phyloP scores from a whole-genome alignment of 371 early-diverging fungal genomes.

The Mucor irregularis region DNA sequence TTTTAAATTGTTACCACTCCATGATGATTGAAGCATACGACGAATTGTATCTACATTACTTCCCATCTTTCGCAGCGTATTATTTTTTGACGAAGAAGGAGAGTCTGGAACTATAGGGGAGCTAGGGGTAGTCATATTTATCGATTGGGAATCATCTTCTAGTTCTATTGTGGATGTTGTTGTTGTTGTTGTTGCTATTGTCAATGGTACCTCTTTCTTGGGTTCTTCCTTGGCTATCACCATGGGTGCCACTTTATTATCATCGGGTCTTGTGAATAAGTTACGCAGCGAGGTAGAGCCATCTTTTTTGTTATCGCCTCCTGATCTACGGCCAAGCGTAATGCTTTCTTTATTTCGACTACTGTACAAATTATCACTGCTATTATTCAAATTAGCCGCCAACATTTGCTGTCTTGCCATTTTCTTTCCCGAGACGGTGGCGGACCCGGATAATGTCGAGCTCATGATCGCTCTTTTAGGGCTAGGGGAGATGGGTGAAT shows the following conservation, averaged over 20 bases:
- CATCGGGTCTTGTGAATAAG: conserved; percentile 2
- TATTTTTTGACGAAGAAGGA: conserved; percentile 15
- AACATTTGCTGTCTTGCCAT: conserved; percentile 1
- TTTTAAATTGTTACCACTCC: conserved; percentile 29
- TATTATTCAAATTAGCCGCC: not conserved
- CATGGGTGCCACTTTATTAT: not conserved
- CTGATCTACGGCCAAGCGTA: conserved; percentile 6
- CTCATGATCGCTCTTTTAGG: conserved; percentile 13
- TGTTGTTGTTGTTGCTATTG: not conserved
- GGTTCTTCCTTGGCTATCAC: not conserved
- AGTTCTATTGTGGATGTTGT: not conserved
- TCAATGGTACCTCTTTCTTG: not conserved
- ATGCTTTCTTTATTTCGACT: conserved; percentile 1
- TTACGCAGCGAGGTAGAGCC: conserved; percentile 6
- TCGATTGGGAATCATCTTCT: not conserved
- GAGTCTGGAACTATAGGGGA: conserved; percentile 9
- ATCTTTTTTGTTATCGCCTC: not conserved
- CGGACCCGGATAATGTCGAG: conserved; percentile 19
- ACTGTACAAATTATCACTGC: not conserved
- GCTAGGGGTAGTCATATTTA: not conserved
- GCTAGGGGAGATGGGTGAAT: not conserved
- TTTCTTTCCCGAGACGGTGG: conserved; percentile 17
- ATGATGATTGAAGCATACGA: conserved; percentile 36
- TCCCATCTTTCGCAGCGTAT: conserved; percentile 2
- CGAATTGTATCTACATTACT: conserved; percentile 40